Conservation (phyloP, 495 filamentous ascomycete species). For the Penicillium cosmopolitanum region DNA sequence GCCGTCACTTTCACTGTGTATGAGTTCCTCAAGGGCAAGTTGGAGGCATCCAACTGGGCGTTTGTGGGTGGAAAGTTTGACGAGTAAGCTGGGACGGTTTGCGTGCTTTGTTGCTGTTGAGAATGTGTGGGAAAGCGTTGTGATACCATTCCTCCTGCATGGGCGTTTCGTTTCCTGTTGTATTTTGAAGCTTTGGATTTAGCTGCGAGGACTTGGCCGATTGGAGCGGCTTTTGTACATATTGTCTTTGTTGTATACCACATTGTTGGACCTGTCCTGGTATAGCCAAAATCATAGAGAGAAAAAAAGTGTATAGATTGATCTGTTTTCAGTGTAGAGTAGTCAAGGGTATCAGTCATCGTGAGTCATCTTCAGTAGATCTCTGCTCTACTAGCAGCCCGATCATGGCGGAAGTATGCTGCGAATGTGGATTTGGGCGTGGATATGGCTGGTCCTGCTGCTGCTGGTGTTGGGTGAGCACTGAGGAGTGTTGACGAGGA, state of each 20-base stretch:
- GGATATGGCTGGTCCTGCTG: too few relatives aligned
- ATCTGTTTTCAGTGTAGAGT: background rate
- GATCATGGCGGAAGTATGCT: too few relatives aligned
- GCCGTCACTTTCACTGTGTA: slow-evolving; percentile 99
- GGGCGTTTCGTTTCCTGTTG: slow-evolving; percentile 31
- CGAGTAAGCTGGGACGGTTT: slow-evolving; percentile 55
- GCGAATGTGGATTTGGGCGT: too few relatives aligned
- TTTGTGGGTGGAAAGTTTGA: slow-evolving; percentile 71
- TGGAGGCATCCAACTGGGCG: slow-evolving; percentile 73
- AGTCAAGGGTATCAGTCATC: background rate
- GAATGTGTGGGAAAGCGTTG: slow-evolving; percentile 27
- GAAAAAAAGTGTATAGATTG: background rate
- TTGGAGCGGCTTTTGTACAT: slow-evolving; percentile 28
- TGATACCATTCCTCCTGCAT: slow-evolving; percentile 34
- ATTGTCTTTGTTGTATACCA: slow-evolving; percentile 34
- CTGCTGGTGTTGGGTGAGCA: too few relatives aligned
- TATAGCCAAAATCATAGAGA: slow-evolving; percentile 4
- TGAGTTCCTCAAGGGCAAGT: slow-evolving; percentile 81
- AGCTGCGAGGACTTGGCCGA: slow-evolving; percentile 13
- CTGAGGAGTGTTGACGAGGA: background rate
- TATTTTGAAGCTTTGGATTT: slow-evolving; percentile 9
- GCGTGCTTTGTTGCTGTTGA: slow-evolving; percentile 2
- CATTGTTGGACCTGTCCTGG: slow-evolving; percentile 17
- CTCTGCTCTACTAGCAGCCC: too few relatives aligned
- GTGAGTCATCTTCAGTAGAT: too few relatives aligned